phyloP scores from a whole-genome alignment of 2,329 filamentous ascomycete genomes.

The Ramichloridium luteum region DNA sequence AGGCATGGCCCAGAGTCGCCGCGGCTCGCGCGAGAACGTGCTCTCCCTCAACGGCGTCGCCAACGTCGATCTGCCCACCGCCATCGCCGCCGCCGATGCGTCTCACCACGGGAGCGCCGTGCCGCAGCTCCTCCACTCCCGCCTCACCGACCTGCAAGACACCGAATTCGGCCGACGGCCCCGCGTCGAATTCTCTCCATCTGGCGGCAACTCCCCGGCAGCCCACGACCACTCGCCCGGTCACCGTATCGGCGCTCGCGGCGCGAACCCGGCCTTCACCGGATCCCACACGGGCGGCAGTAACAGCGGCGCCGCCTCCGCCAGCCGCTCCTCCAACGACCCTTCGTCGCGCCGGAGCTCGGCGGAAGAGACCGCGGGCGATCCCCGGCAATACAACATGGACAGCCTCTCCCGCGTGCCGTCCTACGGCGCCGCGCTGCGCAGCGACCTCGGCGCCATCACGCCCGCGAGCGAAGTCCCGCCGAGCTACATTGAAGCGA shows the following conservation, averaged over 20 bases:
- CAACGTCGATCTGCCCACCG: constrained; percentile 35
- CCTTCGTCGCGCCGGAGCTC: constrained; percentile 25
- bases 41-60: constrained; percentile 42
- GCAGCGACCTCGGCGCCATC: constrained; percentile 30
- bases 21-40: constrained; percentile 72
- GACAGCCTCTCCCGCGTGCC: constrained; percentile 33
- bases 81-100: constrained; percentile 45
- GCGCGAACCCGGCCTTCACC: neutral
- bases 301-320: constrained; percentile 3
- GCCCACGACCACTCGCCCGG: neutral
- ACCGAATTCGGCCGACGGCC: constrained; percentile 21
- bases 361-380: constrained; percentile 15
- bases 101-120: constrained; percentile 34
- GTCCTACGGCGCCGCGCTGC: constrained; percentile 39
- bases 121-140: constrained; percentile 55
- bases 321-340: constrained; percentile 16
- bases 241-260: too few species aligned
- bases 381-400: constrained; percentile 30
- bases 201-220: constrained; percentile 22
- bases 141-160: constrained; percentile 45
- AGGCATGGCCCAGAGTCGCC: constrained; percentile 55
- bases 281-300: too few species aligned
- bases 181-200: constrained; percentile 20
- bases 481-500: constrained; percentile 36
- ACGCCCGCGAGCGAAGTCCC: constrained; percentile 31